Evolutionary conservation across 2,329 filamentous ascomycete genomes (phyloP).

Genomic region (Penicillium decumbens): DNA sequence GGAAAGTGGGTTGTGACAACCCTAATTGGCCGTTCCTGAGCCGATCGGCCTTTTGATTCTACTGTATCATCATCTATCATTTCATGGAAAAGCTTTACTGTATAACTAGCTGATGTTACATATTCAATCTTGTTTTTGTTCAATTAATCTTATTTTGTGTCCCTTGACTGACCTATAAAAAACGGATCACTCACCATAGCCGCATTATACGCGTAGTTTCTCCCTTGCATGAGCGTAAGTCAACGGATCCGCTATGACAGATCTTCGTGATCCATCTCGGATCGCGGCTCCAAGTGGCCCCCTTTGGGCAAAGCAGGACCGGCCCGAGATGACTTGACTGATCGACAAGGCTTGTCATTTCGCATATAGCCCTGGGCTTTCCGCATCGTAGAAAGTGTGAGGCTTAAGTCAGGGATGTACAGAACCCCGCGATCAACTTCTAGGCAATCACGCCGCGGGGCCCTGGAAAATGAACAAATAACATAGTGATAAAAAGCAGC

Average conservation of each 20-base stretch:
- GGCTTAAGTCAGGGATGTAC: too few species aligned
- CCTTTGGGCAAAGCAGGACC: not conserved
- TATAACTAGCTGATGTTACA: not conserved
- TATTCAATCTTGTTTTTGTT: not conserved
- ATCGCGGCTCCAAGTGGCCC: not conserved
- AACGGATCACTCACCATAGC: constrained; percentile 4
- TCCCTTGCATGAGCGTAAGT: constrained; percentile 12
- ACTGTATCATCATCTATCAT: not conserved
- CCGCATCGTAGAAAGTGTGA: too few species aligned
- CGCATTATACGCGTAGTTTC: constrained; percentile 18
- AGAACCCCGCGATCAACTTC: constrained; percentile 2
- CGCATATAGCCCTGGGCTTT: too few species aligned
- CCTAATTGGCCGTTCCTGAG: not conserved
- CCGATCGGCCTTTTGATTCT: not conserved
- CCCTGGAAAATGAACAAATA: not conserved
- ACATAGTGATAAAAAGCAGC: not conserved
- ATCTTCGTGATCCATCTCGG: constrained; percentile 6
- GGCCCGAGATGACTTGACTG: constrained; percentile 4
- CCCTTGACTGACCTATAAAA: not conserved
- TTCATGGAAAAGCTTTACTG: not conserved
- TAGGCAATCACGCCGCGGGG: not conserved
- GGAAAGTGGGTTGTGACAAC: not conserved
- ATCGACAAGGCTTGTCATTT: constrained; percentile 5
- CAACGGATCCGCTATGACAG: constrained; percentile 10
- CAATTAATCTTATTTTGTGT: not conserved